A percentile compares a stretch with the other conserved stretches of the same genome.
These are phyloP conservation scores for Blumeriella jaapii DNA, from an alignment of 2,329 filamentous ascomycete genomes.

Conservation along the genomic window DNA sequence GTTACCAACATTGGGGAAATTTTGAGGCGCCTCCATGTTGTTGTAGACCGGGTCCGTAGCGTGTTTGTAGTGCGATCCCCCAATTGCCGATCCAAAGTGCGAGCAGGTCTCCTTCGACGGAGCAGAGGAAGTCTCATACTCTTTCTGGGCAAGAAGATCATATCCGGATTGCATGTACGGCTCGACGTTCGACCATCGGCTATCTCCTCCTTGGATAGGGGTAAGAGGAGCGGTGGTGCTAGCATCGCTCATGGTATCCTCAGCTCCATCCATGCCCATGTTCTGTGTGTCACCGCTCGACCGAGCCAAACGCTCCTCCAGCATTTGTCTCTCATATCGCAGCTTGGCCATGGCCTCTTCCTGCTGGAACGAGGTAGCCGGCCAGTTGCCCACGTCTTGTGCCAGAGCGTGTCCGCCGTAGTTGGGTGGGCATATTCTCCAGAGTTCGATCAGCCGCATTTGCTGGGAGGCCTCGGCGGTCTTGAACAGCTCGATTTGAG, in stretches of 20 bases:
- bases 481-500: slow-evolving; percentile 69
- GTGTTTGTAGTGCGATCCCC: slow-evolving; percentile 36
- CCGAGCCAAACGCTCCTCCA: slow-evolving; percentile 31
- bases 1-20: slow-evolving; percentile 17
- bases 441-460: slow-evolving; percentile 67
- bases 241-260: slow-evolving; percentile 27
- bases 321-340: slow-evolving; percentile 43
- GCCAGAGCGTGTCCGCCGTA: slow-evolving; percentile 43
- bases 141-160: slow-evolving; percentile 52
- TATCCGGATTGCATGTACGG: slow-evolving; percentile 83
- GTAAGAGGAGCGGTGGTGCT: slow-evolving; percentile 30
- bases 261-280: slow-evolving; percentile 38
- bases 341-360: slow-evolving; percentile 44
- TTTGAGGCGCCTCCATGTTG: slow-evolving; percentile 18
- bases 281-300: slow-evolving; percentile 27
- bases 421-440: slow-evolving; percentile 67
- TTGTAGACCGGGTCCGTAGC: slow-evolving; percentile 60
- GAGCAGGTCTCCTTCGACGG: slow-evolving; percentile 33
- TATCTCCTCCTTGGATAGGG: slow-evolving; percentile 39
- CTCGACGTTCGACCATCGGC: slow-evolving; percentile 35
- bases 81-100: slow-evolving; percentile 33
- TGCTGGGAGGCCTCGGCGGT: slow-evolving; percentile 63
- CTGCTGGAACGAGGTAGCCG: slow-evolving; percentile 39
- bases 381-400: slow-evolving; percentile 47
- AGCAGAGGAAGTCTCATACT: slow-evolving; percentile 44